Evolutionary conservation across 805 yeast genomes (phyloP).

Genomic region (Candida stauntonica): DNA sequence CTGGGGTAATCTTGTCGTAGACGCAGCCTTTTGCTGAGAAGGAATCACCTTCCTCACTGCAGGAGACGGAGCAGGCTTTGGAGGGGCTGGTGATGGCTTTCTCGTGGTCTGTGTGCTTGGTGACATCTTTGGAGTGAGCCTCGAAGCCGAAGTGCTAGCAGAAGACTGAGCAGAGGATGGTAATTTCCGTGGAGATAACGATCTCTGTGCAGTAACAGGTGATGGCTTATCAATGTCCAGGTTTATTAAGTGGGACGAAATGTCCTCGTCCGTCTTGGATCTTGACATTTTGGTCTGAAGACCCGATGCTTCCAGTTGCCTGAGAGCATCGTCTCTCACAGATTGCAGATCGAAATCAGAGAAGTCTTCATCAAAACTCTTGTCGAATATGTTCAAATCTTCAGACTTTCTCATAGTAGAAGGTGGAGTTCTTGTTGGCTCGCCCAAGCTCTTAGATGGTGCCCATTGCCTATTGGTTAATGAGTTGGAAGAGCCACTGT

Average conservation of each 20-base stretch:
- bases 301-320: slow-evolving; percentile 25
- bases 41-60: slow-evolving; percentile 6
- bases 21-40: slow-evolving; percentile 10
- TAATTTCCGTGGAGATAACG: slow-evolving; percentile 10
- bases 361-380: slow-evolving; percentile 24
- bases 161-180: slow-evolving; percentile 1
- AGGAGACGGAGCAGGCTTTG: slow-evolving; percentile 3
- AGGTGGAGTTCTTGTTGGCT: not conserved
- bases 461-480: slow-evolving; percentile 20
- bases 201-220: not conserved
- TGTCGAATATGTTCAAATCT: slow-evolving; percentile 22
- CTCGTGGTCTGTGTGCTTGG: slow-evolving; percentile 3
- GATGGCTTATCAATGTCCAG: slow-evolving; percentile 2
- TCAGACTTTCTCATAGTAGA: slow-evolving; percentile 9
- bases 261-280: slow-evolving; percentile 11
- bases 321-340: slow-evolving; percentile 23
- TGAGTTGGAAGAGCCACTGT: not conserved
- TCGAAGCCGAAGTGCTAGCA: slow-evolving; percentile 3
- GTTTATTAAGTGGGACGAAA: slow-evolving; percentile 3
- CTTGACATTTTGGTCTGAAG: slow-evolving; percentile 20
- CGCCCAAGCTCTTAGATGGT: slow-evolving; percentile 19
- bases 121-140: slow-evolving; percentile 1
- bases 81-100: slow-evolving; percentile 8
- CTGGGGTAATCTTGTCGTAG: slow-evolving; percentile 11
- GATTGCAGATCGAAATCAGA: slow-evolving; percentile 18